These are phyloP conservation scores for Leucocoprinus sp. DNA, from an alignment of 768 basidiomycete species.

Conservation along the genomic window DNA sequence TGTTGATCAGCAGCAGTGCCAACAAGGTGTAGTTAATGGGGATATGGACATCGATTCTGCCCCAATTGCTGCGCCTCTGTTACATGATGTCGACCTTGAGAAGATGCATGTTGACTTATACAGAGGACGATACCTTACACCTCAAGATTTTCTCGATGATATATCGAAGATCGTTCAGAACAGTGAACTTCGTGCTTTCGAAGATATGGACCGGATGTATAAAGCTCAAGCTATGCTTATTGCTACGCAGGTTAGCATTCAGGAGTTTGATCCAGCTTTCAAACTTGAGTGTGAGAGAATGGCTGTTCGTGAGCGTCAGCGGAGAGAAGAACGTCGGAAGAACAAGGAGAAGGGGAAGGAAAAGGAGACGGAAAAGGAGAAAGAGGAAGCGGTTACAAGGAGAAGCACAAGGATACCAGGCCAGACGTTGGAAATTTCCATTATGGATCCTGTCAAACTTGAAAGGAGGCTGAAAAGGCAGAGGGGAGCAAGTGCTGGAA, in stretches of 20 bases:
- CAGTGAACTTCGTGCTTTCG: constrained; percentile 42
- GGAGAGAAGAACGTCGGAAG: constrained; percentile 50
- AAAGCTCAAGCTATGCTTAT: constrained; percentile 88
- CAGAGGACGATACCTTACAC: constrained; percentile 79
- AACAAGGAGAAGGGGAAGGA: constrained; percentile 35
- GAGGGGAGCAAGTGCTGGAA: constrained; percentile 43
- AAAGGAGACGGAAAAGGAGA: constrained; percentile 29
- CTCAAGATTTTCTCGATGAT: constrained; percentile 80
- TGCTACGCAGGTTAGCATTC: constrained; percentile 76
- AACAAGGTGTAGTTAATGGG: constrained; percentile 21
- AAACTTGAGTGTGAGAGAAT: constrained; percentile 80
- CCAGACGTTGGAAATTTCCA: constrained; percentile 56
- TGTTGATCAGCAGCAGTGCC: constrained; percentile 25
- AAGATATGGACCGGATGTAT: constrained; percentile 69
- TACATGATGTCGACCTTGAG: constrained; percentile 89
- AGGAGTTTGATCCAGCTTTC: constrained; percentile 78
- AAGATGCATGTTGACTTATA: constrained; percentile 82
- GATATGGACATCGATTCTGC: constrained; percentile 8
- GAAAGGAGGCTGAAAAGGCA: constrained; percentile 71
- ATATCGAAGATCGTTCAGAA: constrained; percentile 77
- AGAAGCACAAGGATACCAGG: constrained; percentile 72
- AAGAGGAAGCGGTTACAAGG: constrained; percentile 33
- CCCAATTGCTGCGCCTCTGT: constrained; percentile 24
- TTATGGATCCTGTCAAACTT: constrained; percentile 68
- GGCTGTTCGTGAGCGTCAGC: constrained; percentile 66